Percentiles rank a stretch among this genome's conserved stretches.
Conservation (phyloP, 208 protist genomes). For the Acanthamoeba castellanii region DNA sequence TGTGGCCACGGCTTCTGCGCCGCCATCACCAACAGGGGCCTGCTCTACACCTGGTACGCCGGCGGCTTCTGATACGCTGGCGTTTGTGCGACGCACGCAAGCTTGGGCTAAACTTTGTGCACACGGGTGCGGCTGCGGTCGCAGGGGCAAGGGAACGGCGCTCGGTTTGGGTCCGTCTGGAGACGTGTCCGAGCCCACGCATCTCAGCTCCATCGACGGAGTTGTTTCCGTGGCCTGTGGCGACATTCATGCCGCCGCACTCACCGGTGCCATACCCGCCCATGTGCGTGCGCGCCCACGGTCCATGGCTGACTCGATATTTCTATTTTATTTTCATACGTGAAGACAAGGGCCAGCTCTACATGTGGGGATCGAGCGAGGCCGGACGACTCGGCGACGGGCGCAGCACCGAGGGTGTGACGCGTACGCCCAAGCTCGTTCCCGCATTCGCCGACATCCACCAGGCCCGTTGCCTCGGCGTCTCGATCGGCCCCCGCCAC, state of each 20-base stretch:
- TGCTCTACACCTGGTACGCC: not conserved
- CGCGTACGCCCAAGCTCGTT: constrained; percentile 9
- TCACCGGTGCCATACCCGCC: not conserved
- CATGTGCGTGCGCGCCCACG: not conserved
- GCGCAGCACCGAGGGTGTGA: not conserved
- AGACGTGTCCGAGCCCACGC: not conserved
- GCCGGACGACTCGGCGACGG: not conserved
- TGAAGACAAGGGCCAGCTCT: constrained; percentile 1
- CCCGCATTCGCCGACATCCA: not conserved
- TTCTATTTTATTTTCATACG: no score
- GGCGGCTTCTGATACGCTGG: no score
- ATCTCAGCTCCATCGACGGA: not conserved
- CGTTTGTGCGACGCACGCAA: no score
- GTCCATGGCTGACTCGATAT: no score
- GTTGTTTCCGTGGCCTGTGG: not conserved
- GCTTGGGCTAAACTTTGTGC: not conserved
- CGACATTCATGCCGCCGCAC: not conserved
- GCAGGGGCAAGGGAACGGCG: constrained; percentile 34
- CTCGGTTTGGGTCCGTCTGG: not conserved
- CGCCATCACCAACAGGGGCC: constrained; percentile 31
- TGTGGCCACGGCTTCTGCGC: not conserved
- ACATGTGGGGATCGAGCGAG: constrained; percentile 49
- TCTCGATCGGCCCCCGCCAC: not conserved
- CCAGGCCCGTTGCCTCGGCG: constrained; percentile 3
- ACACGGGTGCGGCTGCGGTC: not conserved